phyloP scores from a whole-genome alignment of 2,329 filamentous ascomycete species.

The Aspergillus fructus region DNA sequence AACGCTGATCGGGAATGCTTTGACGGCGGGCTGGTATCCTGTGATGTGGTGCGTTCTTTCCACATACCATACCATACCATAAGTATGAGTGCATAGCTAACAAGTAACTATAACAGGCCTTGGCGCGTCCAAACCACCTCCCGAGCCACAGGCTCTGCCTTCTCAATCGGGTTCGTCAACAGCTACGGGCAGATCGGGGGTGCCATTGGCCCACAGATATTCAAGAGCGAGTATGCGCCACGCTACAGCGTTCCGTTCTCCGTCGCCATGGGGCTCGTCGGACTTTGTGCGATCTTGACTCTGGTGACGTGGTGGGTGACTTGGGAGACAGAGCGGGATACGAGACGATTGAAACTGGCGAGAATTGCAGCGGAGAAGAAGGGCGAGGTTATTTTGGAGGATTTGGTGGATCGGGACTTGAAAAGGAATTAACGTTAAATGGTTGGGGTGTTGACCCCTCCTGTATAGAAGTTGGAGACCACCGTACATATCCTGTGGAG shows the following conservation, averaged over 20 bases:
- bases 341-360: slow-evolving; percentile 45
- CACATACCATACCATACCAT: background rate
- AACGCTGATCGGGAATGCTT: slow-evolving; percentile 46
- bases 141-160: slow-evolving; percentile 50
- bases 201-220: slow-evolving; percentile 50
- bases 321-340: slow-evolving; percentile 45
- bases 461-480: background rate
- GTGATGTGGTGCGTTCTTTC: slow-evolving; percentile 45
- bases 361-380: slow-evolving; percentile 43
- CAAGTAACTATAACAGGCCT: slow-evolving; percentile 22
- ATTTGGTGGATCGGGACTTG: slow-evolving; percentile 43
- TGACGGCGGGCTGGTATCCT: slow-evolving; percentile 47
- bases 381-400: slow-evolving; percentile 45
- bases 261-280: slow-evolving; percentile 47
- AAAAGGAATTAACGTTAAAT: slow-evolving; percentile 13
- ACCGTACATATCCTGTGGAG: no score
- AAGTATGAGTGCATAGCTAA: no score
- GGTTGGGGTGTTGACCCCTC: background rate
- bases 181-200: slow-evolving; percentile 53
- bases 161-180: slow-evolving; percentile 53
- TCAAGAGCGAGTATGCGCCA: slow-evolving; percentile 46
- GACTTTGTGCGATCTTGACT: slow-evolving; percentile 43
- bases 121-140: slow-evolving; percentile 52
- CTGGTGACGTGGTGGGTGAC: slow-evolving; percentile 49
- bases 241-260: slow-evolving; percentile 48